A percentile compares a stretch with the other conserved stretches of the same genome.
Conservation (phyloP, 2,329 filamentous ascomycete genomes). For the Phoma sp. region DNA sequence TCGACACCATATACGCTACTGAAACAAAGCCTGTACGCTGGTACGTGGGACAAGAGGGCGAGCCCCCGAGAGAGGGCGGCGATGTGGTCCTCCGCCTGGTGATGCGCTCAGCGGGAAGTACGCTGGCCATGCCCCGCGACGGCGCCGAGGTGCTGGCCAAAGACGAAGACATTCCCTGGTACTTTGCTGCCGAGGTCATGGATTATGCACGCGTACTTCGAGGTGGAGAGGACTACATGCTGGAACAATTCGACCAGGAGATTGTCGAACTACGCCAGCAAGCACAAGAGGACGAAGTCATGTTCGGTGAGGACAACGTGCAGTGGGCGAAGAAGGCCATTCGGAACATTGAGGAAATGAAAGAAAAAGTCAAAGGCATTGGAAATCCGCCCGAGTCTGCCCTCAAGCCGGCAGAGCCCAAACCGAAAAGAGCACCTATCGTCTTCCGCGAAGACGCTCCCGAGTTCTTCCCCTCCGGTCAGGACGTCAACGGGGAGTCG, state of each 20-base stretch:
- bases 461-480: constrained; percentile 54
- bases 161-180: constrained; percentile 87
- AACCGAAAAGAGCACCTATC: constrained; percentile 56
- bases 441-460: constrained; percentile 56
- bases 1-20: constrained; percentile 89
- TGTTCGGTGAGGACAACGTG: constrained; percentile 85
- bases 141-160: constrained; percentile 72
- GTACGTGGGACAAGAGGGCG: constrained; percentile 86
- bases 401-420: constrained; percentile 58
- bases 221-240: constrained; percentile 87
- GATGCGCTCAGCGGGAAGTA: constrained; percentile 79
- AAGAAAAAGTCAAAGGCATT: constrained; percentile 74
- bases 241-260: constrained; percentile 78
- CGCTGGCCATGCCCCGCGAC: constrained; percentile 85
- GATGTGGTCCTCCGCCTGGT: constrained; percentile 91
- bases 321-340: constrained; percentile 91
- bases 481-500: constrained; percentile 43
- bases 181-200: constrained; percentile 89
- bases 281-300: constrained; percentile 85
- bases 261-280: constrained; percentile 75
- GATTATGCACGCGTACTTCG: constrained; percentile 97
- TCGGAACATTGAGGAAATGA: constrained; percentile 72
- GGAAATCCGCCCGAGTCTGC: constrained; percentile 66
- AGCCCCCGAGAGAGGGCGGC: constrained; percentile 79
- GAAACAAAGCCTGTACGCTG: constrained; percentile 90